Percentiles rank a stretch among this genome's conserved stretches.
Evolutionary conservation across 805 yeast species (phyloP).

Genomic region (Ogataea ramenticola): DNA sequence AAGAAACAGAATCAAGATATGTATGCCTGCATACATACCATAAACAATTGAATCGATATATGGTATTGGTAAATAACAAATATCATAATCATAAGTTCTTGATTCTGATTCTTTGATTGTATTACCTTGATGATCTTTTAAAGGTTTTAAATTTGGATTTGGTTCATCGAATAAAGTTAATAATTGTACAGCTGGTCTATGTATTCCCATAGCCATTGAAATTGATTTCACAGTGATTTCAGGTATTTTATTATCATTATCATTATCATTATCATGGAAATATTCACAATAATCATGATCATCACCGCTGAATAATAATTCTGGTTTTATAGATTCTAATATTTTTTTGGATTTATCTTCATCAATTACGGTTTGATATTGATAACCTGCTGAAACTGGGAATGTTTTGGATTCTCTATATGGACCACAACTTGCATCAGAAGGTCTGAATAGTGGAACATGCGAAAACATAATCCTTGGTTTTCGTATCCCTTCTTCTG

Average conservation of each 20-base stretch:
- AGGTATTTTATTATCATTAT: background rate
- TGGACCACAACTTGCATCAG: constrained; percentile 64
- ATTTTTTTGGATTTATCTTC: constrained; percentile 47
- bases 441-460: constrained; percentile 76
- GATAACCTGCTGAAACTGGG: constrained; percentile 69
- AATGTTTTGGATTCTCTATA: constrained; percentile 63
- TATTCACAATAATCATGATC: constrained; percentile 94
- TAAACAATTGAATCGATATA: constrained; percentile 34
- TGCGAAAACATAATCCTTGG: constrained; percentile 76
- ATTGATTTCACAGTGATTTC: constrained; percentile 58
- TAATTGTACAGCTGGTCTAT: constrained; percentile 29
- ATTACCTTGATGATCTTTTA: constrained; percentile 30
- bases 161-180: constrained; percentile 12
- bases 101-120: constrained; percentile 31
- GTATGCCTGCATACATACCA: constrained; percentile 26
- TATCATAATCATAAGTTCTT: constrained; percentile 28
- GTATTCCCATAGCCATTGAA: constrained; percentile 84
- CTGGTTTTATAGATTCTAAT: constrained; percentile 53
- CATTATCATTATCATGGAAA: constrained; percentile 40
- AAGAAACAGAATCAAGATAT: constrained; percentile 4
- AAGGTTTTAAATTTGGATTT: constrained; percentile 5
- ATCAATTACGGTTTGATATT: constrained; percentile 82
- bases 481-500: constrained; percentile 19
- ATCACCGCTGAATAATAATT: constrained; percentile 79
- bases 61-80: constrained; percentile 42